phyloP scores from a whole-genome alignment of 2,329 filamentous ascomycete genomes.

The Aureobasidium pullulans region DNA sequence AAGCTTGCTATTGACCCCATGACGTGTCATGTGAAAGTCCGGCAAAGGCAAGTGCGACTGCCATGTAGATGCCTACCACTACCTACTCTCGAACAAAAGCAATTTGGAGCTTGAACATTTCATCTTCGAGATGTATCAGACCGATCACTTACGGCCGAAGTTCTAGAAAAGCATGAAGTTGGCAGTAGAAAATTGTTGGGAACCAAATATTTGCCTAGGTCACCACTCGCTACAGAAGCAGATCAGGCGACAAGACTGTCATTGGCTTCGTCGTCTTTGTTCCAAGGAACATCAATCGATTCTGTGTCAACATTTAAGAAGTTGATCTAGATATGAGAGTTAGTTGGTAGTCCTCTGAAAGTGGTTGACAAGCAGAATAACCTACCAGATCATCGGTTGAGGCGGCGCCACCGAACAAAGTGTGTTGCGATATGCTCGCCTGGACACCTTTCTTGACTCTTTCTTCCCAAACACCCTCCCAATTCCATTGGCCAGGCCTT shows the following conservation, averaged over 20 bases:
- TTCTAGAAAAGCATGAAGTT: neutral
- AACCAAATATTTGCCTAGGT: neutral
- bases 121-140: neutral
- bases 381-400: slow-evolving; percentile 65
- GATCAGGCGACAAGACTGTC: neutral
- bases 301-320: slow-evolving; percentile 18
- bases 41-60: neutral
- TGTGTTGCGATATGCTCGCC: slow-evolving; percentile 68
- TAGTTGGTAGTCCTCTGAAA: neutral
- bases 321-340: slow-evolving; percentile 16
- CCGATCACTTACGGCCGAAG: neutral
- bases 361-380: neutral
- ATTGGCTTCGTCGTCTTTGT: neutral
- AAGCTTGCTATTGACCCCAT: neutral
- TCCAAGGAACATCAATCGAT: slow-evolving; percentile 14
- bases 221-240: neutral
- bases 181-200: neutral
- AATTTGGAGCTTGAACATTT: no score
- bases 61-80: neutral
- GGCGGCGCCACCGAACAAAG: slow-evolving; percentile 63
- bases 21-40: neutral
- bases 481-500: slow-evolving; percentile 84
- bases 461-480: slow-evolving; percentile 95
- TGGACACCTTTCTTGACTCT: slow-evolving; percentile 73
- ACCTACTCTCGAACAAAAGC: neutral